Evolutionary conservation across 306 rosid genomes (phyloP).

Genomic region (Gleditsia sinensis): DNA sequence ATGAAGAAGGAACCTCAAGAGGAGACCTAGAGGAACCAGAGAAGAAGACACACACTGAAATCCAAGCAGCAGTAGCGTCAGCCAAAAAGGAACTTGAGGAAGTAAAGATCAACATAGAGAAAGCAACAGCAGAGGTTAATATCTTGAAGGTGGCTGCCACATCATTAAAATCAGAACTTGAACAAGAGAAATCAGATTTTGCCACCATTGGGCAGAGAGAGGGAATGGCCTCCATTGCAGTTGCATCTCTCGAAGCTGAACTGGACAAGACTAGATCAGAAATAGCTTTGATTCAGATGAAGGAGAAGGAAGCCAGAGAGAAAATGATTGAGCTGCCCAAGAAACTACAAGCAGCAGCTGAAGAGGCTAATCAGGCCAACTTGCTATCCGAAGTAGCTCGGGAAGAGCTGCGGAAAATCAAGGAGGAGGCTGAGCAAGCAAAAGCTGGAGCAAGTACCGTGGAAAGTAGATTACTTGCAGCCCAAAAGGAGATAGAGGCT

Average conservation of each 20-base stretch:
- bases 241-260: conserved; percentile 89
- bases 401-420: conserved; percentile 74
- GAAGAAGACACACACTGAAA: conserved; percentile 61
- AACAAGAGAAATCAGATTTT: conserved; percentile 73
- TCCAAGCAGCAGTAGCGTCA: conserved; percentile 77
- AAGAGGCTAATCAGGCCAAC: conserved; percentile 85
- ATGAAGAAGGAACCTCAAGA: conserved; percentile 44
- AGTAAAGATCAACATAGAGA: conserved; percentile 84
- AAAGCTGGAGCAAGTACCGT: conserved; percentile 91
- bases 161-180: conserved; percentile 80
- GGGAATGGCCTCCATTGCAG: conserved; percentile 95
- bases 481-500: conserved; percentile 95
- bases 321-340: conserved; percentile 77
- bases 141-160: conserved; percentile 83
- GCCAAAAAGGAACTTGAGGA: conserved; percentile 84
- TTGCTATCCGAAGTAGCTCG: conserved; percentile 64
- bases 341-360: conserved; percentile 76
- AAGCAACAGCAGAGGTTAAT: conserved; percentile 81
- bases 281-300: conserved; percentile 87
- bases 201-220: conserved; percentile 80
- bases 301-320: conserved; percentile 90
- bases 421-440: conserved; percentile 89
- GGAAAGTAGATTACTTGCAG: conserved; percentile 86
- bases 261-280: conserved; percentile 80
- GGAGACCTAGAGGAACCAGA: conserved; percentile 50